A percentile compares a stretch with the other conserved stretches of the same genome.
phyloP scores from a whole-genome alignment of 805 yeast species.

The Candida caryicola region DNA sequence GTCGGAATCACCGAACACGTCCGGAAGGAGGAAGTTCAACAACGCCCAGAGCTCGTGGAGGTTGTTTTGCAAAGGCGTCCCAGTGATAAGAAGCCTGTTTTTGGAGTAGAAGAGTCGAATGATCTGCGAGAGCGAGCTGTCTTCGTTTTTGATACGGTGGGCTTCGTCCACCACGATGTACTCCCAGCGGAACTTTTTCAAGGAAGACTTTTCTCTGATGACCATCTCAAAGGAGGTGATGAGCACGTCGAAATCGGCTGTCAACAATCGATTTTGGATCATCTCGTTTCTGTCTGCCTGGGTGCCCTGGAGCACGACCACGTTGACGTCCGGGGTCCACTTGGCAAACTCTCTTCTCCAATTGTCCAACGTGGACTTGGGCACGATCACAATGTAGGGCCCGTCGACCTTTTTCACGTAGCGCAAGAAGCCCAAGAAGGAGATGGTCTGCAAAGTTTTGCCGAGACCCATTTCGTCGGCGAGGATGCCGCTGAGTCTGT shows the following conservation, averaged over 20 bases:
- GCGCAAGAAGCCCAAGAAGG: conserved; percentile 85
- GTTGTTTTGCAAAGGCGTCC: conserved; percentile 94
- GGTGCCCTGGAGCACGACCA: conserved; percentile 81
- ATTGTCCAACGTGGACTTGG: conserved; percentile 92
- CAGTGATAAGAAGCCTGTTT: conserved; percentile 84
- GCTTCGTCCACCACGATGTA: conserved; percentile 95
- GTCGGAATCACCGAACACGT: conserved; percentile 88
- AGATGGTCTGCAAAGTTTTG: conserved; percentile 89
- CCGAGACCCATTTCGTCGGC: conserved; percentile 99
- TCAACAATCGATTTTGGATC: conserved; percentile 55
- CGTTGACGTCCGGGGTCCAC: conserved; percentile 95
- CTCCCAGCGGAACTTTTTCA: conserved; percentile 88
- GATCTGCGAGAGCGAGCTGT: conserved; percentile 86
- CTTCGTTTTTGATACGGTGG: conserved; percentile 94
- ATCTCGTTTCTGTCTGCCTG: conserved; percentile 73
- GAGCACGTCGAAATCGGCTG: conserved; percentile 83
- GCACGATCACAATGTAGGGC: conserved; percentile 88
- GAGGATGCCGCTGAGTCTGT: conserved; percentile 83
- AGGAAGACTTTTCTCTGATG: conserved; percentile 75
- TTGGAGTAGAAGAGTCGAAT: conserved; percentile 84
- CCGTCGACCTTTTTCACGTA: conserved; percentile 78
- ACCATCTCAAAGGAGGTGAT: conserved; percentile 94
- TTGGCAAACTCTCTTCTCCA: conserved; percentile 93
- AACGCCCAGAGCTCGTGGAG: conserved; percentile 96
- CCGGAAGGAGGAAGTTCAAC: conserved; percentile 85